A percentile compares a stretch with the other conserved stretches of the same genome.
Conservation (phyloP, 2,329 filamentous ascomycete species). For the Trichoderma brevicompactum region DNA sequence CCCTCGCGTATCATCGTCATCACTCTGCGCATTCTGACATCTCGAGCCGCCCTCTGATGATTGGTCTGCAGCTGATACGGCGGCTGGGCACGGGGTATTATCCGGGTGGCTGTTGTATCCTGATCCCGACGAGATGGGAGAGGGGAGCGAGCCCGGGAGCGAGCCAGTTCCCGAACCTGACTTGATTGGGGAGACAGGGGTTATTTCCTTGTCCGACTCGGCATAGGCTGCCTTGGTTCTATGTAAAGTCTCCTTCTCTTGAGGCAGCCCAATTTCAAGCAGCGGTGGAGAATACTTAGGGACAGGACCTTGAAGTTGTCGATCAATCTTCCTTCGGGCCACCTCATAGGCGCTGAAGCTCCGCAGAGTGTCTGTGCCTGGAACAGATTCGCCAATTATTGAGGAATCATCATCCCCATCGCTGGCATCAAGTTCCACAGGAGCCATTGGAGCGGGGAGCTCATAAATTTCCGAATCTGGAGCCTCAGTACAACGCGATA, state of each 20-base stretch:
- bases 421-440: conserved; percentile 55
- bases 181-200: conserved; percentile 32
- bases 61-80: conserved; percentile 37
- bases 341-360: conserved; percentile 55
- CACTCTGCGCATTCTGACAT: conserved; percentile 26
- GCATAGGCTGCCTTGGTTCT: background rate
- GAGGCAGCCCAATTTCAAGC: conserved; percentile 35
- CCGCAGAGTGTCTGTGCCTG: conserved; percentile 47
- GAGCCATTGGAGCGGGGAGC: conserved; percentile 51
- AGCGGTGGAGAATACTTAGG: conserved; percentile 54
- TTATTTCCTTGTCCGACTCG: conserved; percentile 22
- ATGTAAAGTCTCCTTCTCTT: conserved; percentile 38
- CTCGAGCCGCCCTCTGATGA: conserved; percentile 34
- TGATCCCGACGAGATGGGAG: conserved; percentile 53
- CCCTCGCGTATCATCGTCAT: background rate
- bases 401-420: conserved; percentile 43
- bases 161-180: conserved; percentile 33
- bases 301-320: conserved; percentile 55
- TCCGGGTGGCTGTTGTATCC: conserved; percentile 48
- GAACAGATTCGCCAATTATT: conserved; percentile 46
- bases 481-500: conserved; percentile 39
- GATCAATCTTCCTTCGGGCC: conserved; percentile 55
- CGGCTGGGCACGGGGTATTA: conserved; percentile 51
- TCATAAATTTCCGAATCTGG: conserved; percentile 57
- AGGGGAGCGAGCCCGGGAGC: conserved; percentile 47